A percentile compares a stretch with the other conserved stretches of the same genome.
These are phyloP conservation scores for Pythium sukuiense DNA, from an alignment of 352 stramenopile species.

Conservation along the genomic window DNA sequence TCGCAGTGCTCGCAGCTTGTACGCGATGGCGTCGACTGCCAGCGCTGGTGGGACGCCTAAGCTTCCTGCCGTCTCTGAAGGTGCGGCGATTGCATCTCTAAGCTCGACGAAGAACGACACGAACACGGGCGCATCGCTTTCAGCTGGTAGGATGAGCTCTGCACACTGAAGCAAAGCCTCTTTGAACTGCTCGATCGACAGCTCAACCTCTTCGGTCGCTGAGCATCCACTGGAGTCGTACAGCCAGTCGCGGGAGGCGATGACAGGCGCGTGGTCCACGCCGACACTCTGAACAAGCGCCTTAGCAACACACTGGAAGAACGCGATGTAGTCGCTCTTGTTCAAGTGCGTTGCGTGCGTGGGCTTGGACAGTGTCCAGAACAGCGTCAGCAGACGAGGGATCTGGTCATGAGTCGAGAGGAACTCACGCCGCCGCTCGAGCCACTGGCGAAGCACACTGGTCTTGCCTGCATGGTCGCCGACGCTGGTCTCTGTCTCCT, in stretches of 20 bases:
- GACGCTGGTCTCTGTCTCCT: constrained; percentile 64
- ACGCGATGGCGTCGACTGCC: constrained; percentile 17
- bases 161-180: constrained; percentile 62
- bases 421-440: constrained; percentile 42
- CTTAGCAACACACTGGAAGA: constrained; percentile 64
- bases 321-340: constrained; percentile 43
- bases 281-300: constrained; percentile 55
- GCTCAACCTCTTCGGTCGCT: constrained; percentile 5
- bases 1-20: constrained; percentile 35
- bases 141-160: constrained; percentile 60
- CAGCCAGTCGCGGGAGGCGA: constrained; percentile 63
- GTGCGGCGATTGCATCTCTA: constrained; percentile 41
- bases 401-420: constrained; percentile 31
- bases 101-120: constrained; percentile 57
- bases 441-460: constrained; percentile 58
- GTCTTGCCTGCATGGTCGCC: constrained; percentile 42
- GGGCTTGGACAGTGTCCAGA: constrained; percentile 66
- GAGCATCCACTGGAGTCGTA: constrained; percentile 48
- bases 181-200: constrained; percentile 51
- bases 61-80: background rate
- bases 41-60: constrained; percentile 8
- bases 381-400: constrained; percentile 37
- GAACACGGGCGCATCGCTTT: constrained; percentile 47
- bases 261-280: constrained; percentile 31
- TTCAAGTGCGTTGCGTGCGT: constrained; percentile 13